Base-by-base conservation (phyloP, 2,329 filamentous ascomycete genomes). In the Dryadomyces sulphureus region DNA sequence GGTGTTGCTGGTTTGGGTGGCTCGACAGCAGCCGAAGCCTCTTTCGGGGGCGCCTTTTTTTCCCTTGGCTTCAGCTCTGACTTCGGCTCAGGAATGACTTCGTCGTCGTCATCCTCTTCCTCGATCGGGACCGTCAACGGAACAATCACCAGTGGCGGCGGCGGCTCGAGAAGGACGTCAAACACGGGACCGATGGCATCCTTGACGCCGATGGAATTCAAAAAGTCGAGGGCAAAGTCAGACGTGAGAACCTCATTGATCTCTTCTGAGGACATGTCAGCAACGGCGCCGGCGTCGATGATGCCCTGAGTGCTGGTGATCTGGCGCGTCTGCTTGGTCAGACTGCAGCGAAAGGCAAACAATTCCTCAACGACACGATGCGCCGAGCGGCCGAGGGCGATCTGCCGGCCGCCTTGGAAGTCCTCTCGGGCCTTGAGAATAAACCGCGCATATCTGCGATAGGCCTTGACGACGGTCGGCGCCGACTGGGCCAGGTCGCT, bases 311-410 rank as follows among this genome's bases (percentile, higher is more conserved):
- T 35, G 12, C 22, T 43, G 19, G 9, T 36, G 16, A 43, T 43
- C 41, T 43, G 41, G 20, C 41, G 41, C 19, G 41, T 43, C 32
- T 43, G 41, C 41, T 43, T 43, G 6, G 30, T 36, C 32, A 43
- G 41, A 3, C 16, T 5, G 41, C 41, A 43, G 2, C 41, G 41
- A 11, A 16, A 36, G 32, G 41, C 27, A n/a, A 43, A 36, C 2
- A 43, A 30, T 30, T 43, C 41, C 27, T 43, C 24, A 19, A 43
- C 41, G 14, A 43, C 41, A n/a, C 8, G 40, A 11, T 27, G 25
- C 5, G 30, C 32, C 3, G 21, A 21, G 3, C 20, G 16, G 20
- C 32, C 32, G 5, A 36, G 3, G 14, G 12, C n/a, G 7, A 3
- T 9, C 17, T 43, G 27, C 14, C 20, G 1, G 30, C 14, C 19